phyloP scores from a whole-genome alignment of 2,329 filamentous ascomycete species.

The Intubia oerlemansii region DNA sequence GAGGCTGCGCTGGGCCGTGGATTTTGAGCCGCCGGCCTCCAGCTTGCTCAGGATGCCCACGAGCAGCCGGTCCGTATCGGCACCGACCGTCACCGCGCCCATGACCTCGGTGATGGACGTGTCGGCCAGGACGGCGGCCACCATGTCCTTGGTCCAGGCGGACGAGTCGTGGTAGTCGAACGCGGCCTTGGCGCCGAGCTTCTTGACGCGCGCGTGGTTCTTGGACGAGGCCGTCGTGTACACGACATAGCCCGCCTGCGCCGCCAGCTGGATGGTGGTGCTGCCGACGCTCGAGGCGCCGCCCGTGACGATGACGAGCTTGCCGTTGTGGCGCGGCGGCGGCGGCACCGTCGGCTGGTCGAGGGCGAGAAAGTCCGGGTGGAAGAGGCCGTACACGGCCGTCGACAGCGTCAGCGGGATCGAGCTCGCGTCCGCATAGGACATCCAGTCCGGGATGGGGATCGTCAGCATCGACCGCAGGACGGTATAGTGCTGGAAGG shows the following conservation, averaged over 20 bases:
- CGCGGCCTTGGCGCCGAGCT: slow-evolving; percentile 16
- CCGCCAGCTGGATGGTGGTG: slow-evolving; percentile 23
- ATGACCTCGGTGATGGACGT: too few relatives aligned
- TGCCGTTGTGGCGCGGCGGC: slow-evolving; percentile 2
- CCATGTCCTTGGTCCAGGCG: slow-evolving; percentile 7
- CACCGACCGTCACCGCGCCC: slow-evolving; percentile 7
- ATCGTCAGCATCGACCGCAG: background rate
- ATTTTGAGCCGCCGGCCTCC: too few relatives aligned
- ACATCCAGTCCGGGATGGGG: background rate
- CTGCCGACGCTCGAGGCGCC: slow-evolving; percentile 24
- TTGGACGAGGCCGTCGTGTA: slow-evolving; percentile 14
- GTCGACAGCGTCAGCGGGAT: slow-evolving; percentile 12
- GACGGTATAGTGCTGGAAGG: too few relatives aligned
- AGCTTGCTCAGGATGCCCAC: slow-evolving; percentile 1
- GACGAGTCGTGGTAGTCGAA: slow-evolving; percentile 16
- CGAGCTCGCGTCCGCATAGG: slow-evolving; percentile 17
- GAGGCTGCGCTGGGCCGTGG: too few relatives aligned
- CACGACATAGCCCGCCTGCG: slow-evolving; percentile 21
- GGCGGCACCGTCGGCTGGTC: slow-evolving; percentile 2
- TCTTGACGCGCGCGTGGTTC: slow-evolving; percentile 14
- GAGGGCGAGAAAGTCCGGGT: slow-evolving; percentile 8
- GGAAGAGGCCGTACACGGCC: slow-evolving; percentile 10
- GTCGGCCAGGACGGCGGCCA: background rate
- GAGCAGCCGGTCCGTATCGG: slow-evolving; percentile 1
- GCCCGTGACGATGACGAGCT: slow-evolving; percentile 17